Conservation (phyloP, 768 basidiomycete species). For the Trametes cingulata region DNA sequence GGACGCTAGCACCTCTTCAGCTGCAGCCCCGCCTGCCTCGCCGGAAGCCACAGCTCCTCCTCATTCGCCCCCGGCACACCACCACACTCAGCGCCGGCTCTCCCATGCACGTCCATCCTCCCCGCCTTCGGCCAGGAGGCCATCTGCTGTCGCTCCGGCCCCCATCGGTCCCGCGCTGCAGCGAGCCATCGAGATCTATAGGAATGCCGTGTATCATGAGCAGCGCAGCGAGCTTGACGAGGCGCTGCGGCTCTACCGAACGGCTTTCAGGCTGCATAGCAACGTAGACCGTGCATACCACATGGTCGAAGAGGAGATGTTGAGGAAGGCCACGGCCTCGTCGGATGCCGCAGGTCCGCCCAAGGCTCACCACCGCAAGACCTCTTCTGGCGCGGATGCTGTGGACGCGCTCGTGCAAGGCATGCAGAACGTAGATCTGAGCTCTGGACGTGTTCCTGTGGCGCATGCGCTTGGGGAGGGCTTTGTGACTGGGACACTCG, state of each 20-base stretch:
- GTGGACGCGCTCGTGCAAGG: slow-evolving; percentile 16
- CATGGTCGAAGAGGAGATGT: slow-evolving; percentile 47
- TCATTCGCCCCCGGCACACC: not conserved
- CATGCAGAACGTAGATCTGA: slow-evolving; percentile 12
- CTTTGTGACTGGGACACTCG: slow-evolving; percentile 44
- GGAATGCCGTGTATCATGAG: slow-evolving; percentile 70
- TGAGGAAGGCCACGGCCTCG: slow-evolving; percentile 1
- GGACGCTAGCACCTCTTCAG: not conserved
- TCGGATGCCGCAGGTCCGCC: not conserved
- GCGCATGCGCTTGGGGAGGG: slow-evolving; percentile 17
- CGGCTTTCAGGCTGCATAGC: slow-evolving; percentile 75
- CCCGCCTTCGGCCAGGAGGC: not conserved
- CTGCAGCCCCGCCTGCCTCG: not conserved
- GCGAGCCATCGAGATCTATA: slow-evolving; percentile 66
- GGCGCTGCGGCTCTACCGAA: slow-evolving; percentile 74
- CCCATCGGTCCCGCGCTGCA: slow-evolving; percentile 38
- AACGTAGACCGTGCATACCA: slow-evolving; percentile 75
- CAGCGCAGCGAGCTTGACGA: slow-evolving; percentile 73
- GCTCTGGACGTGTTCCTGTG: slow-evolving; percentile 6
- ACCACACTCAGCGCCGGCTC: not conserved
- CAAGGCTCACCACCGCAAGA: slow-evolving; percentile 17
- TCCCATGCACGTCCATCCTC: slow-evolving; percentile 1
- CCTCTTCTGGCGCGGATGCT: not conserved
- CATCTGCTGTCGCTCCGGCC: not conserved
- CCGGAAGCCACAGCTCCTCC: not conserved